Percentiles rank a stretch among this genome's conserved stretches.
Evolutionary conservation across 2,329 filamentous ascomycete genomes (phyloP).

Genomic region (Aspergillus sojae): DNA sequence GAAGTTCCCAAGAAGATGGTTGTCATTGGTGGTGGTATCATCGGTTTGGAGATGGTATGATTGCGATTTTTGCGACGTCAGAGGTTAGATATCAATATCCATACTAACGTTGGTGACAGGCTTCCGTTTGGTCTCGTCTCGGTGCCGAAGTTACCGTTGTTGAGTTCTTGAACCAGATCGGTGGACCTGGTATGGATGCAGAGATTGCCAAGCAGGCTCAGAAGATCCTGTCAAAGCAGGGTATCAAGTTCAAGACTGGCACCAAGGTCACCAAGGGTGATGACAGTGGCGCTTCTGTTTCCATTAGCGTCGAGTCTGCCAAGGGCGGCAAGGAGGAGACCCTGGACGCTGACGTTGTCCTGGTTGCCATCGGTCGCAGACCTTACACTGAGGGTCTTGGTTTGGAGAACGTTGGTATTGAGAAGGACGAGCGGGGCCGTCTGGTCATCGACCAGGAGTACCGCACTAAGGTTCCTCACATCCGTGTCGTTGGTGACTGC

Average conservation of each 20-base stretch:
- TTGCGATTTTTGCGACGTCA: constrained; percentile 1
- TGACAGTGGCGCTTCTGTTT: constrained; percentile 73
- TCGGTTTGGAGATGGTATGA: constrained; percentile 91
- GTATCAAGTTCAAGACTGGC: constrained; percentile 96
- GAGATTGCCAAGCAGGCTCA: constrained; percentile 90
- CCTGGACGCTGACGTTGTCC: constrained; percentile 89
- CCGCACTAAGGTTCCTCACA: constrained; percentile 95
- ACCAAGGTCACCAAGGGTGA: constrained; percentile 93
- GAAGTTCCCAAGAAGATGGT: constrained; percentile 95
- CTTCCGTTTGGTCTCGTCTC: constrained; percentile 92
- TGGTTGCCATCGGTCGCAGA: constrained; percentile 93
- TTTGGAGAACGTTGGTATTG: constrained; percentile 81
- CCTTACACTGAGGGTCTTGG: constrained; percentile 92
- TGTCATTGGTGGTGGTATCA: constrained; percentile 97
- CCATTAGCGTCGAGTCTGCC: constrained; percentile 83
- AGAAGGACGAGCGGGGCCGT: constrained; percentile 82
- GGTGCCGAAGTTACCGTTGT: constrained; percentile 95
- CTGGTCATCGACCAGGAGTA: constrained; percentile 98
- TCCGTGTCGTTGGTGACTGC: constrained; percentile 92
- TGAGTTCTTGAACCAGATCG: constrained; percentile 94
- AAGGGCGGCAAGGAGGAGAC: constrained; percentile 96
- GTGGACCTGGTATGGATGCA: constrained; percentile 93
- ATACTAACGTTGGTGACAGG: constrained; percentile 43
- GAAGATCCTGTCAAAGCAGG: constrained; percentile 94
- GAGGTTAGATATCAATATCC: neutral